A percentile compares a stretch with the other conserved stretches of the same genome.
These are phyloP conservation scores for Komagataea norvegica DNA, from an alignment of 1,139 yeast species.

Conservation along the genomic window DNA sequence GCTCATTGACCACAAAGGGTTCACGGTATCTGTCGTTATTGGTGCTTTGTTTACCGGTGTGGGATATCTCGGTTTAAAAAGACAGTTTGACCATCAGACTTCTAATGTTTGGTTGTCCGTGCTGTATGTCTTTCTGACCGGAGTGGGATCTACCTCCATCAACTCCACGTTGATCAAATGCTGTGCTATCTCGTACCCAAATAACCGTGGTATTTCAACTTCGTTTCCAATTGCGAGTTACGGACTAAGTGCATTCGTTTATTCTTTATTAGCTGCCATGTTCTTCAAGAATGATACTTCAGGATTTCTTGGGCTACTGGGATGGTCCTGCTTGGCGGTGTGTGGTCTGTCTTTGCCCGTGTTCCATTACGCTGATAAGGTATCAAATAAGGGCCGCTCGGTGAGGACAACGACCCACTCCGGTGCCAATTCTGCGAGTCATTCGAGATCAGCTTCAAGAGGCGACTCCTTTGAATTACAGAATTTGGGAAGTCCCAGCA, in stretches of 20 bases:
- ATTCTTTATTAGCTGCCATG: slow-evolving; percentile 43
- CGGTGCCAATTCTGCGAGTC: background rate
- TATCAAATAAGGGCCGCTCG: slow-evolving; percentile 6
- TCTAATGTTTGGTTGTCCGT: slow-evolving; percentile 34
- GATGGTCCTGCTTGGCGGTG: slow-evolving; percentile 38
- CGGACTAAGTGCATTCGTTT: slow-evolving; percentile 56
- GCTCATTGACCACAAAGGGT: slow-evolving; percentile 48
- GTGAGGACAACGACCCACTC: background rate
- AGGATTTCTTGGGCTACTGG: slow-evolving; percentile 44
- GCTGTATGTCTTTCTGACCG: slow-evolving; percentile 39
- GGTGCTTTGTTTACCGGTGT: slow-evolving; percentile 42
- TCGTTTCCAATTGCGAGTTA: slow-evolving; percentile 55
- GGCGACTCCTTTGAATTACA: slow-evolving; percentile 15
- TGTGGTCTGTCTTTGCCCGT: slow-evolving; percentile 44
- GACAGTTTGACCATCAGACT: slow-evolving; percentile 38
- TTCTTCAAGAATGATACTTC: slow-evolving; percentile 51
- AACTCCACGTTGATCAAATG: slow-evolving; percentile 52
- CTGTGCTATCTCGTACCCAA: slow-evolving; percentile 53
- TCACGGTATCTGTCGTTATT: slow-evolving; percentile 37
- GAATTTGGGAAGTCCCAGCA: background rate
- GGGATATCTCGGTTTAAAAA: slow-evolving; percentile 46
- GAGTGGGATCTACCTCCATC: slow-evolving; percentile 52
- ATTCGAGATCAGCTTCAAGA: slow-evolving; percentile 4
- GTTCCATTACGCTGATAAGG: slow-evolving; percentile 39
- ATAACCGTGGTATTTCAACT: slow-evolving; percentile 54